Evolutionary conservation across 176 grass and related monocot genomes (phyloP), one percentile per base, ranked within the genome.

Genomic region (Dendrocalamus sinicus): DNA sequence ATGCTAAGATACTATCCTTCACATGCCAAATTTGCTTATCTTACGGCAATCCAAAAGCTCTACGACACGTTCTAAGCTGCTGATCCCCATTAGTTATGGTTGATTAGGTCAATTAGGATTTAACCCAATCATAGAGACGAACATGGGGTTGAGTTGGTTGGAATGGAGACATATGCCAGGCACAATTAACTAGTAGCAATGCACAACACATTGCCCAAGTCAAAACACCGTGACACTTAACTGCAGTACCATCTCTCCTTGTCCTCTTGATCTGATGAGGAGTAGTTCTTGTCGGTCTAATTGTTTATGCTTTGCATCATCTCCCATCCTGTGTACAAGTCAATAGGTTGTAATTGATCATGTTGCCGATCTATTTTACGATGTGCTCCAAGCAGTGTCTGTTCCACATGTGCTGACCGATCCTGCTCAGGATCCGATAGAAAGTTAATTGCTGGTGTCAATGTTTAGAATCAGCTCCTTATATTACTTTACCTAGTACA

Each of bases 191-290:
- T 75, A 84, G 77, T 57, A 9, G 28, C 22, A 30, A 65, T 62
- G 88, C 88, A 70, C 41, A 20, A 10, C 53, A 68, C 14, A 70
- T 86, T 70, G 28, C 71, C 70, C 53, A 76, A 81, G 77, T 89
- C 83, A 81, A 70, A 45, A 45, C 45, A 19, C n/a, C 40, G 78
- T 86, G 69, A 28, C 62, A 32, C 60, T 40, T 59, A 67, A 60
- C 32, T 77, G 44, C 41, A 52, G 47, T 8, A 30, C 22, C 24
- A n/a, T 14, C 28, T 20, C 28, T 20, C 5, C 73, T 7, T 75
- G 50, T 37, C 71, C 77, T 35, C 23, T 50, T 79, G 32, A 81
- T 81, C 78, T 74, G 48, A 37, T 20, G 3, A 78, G 16, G 51
- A 48, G n/a, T 17, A 44, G 64, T 37, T 78, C 39, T 41, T 77